These are phyloP conservation scores for Vitellaria paradoxa DNA, from an alignment of 179 eudicot species.

Conservation along the genomic window DNA sequence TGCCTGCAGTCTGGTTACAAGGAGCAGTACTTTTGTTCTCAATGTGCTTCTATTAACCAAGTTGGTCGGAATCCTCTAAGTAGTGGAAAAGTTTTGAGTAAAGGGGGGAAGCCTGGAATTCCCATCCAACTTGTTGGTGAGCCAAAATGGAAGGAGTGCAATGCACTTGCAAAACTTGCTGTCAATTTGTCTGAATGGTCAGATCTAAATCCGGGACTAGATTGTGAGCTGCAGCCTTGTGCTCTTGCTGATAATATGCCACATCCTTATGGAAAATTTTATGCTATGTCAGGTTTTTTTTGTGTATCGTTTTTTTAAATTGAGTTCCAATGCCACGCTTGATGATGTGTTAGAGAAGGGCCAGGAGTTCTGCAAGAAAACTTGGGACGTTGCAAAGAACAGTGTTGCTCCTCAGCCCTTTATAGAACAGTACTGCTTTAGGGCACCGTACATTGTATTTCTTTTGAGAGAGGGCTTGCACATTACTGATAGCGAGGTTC, in stretches of 20 bases:
- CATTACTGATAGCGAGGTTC: conserved; percentile 64
- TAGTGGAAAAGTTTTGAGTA: conserved; percentile 33
- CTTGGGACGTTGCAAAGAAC: conserved; percentile 75
- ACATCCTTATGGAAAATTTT: conserved; percentile 82
- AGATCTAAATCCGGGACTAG: conserved; percentile 55
- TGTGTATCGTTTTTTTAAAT: conserved; percentile 87
- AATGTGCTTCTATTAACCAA: conserved; percentile 53
- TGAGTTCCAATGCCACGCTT: conserved; percentile 74
- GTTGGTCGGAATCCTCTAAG: conserved; percentile 44
- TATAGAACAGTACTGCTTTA: conserved; percentile 95
- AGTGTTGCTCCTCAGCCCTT: conserved; percentile 96
- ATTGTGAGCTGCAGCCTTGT: conserved; percentile 87
- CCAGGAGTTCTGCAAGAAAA: conserved; percentile 60
- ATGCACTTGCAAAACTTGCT: conserved; percentile 65
- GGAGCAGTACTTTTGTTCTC: conserved; percentile 67
- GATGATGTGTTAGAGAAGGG: conserved; percentile 91
- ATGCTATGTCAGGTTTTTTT: conserved; percentile 95
- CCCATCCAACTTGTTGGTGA: conserved; percentile 68
- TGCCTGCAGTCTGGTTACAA: conserved; percentile 91
- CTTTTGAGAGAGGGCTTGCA: conserved; percentile 90
- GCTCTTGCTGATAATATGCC: conserved; percentile 74
- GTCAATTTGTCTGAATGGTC: conserved; percentile 98
- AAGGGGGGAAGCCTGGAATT: conserved; percentile 57
- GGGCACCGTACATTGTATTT: conserved; percentile 85
- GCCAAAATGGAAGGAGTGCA: conserved; percentile 91